Evolutionary conservation across 1,284 basidiomycete genomes (phyloP).

Genomic region (Mycena citricolor): DNA sequence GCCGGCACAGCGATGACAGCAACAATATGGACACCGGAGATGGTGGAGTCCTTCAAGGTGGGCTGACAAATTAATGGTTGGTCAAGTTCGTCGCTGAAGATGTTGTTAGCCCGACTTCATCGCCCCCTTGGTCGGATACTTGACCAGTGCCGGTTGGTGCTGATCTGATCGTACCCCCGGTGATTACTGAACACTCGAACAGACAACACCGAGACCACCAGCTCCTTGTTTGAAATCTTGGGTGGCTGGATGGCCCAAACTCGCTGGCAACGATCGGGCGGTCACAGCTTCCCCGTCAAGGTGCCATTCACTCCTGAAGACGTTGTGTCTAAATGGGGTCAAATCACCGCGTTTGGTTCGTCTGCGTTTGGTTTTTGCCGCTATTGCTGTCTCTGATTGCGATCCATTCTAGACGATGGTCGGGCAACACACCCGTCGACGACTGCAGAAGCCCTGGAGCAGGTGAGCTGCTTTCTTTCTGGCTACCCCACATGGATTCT

Average conservation of each 20-base stretch:
- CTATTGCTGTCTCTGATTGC: neutral
- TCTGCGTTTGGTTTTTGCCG: conserved; percentile 29
- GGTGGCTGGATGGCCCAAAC: conserved; percentile 94
- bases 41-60: conserved; percentile 92
- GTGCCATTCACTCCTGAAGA: conserved; percentile 76
- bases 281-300: conserved; percentile 84
- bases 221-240: conserved; percentile 83
- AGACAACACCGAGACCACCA: conserved; percentile 77
- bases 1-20: conserved; percentile 92
- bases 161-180: neutral
- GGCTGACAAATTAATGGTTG: too few relatives aligned
- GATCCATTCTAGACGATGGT: conserved; percentile 60
- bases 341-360: conserved; percentile 86
- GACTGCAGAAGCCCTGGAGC: conserved; percentile 71
- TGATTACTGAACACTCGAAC: conserved; percentile 10
- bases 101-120: conserved; percentile 78
- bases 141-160: conserved; percentile 73
- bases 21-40: conserved; percentile 88
- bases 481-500: neutral
- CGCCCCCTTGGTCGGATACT: conserved; percentile 89
- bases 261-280: conserved; percentile 91
- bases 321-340: conserved; percentile 75
- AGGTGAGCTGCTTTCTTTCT: conserved; percentile 40
- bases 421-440: conserved; percentile 77
- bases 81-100: too few relatives aligned